Evolutionary conservation across 768 basidiomycete genomes (phyloP).

Genomic region (Boletus speciosus): DNA sequence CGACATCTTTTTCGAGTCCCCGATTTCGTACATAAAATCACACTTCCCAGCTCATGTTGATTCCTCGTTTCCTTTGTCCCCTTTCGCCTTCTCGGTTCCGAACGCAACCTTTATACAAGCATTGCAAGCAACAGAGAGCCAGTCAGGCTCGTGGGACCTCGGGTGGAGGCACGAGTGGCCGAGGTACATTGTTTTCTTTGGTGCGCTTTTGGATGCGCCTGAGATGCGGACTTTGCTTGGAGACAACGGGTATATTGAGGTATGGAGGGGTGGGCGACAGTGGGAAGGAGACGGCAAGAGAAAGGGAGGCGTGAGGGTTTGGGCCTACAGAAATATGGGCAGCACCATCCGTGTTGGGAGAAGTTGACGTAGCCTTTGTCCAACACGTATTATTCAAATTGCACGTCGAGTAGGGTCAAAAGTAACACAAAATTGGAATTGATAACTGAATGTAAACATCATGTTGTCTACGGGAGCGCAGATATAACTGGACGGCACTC

Average conservation of each 20-base stretch:
- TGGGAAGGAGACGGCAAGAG: slow-evolving; percentile 63
- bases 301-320: slow-evolving; percentile 68
- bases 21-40: slow-evolving; percentile 56
- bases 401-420: neutral
- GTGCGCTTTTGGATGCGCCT: slow-evolving; percentile 57
- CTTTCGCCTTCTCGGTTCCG: slow-evolving; percentile 49
- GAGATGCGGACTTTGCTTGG: slow-evolving; percentile 48
- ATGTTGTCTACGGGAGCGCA: slow-evolving; percentile 8
- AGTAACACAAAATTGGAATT: neutral
- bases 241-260: slow-evolving; percentile 58
- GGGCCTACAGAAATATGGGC: slow-evolving; percentile 37
- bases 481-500: neutral
- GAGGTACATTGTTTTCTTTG: slow-evolving; percentile 78
- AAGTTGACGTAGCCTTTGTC: neutral
- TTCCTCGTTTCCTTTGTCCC: slow-evolving; percentile 60
- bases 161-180: slow-evolving; percentile 79
- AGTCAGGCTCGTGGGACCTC: slow-evolving; percentile 21
- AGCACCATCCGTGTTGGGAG: neutral
- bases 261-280: slow-evolving; percentile 67
- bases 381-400: neutral
- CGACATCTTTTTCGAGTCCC: slow-evolving; percentile 73
- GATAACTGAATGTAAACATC: neutral
- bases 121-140: slow-evolving; percentile 29
- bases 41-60: slow-evolving; percentile 69
- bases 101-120: slow-evolving; percentile 33